These are phyloP conservation scores for Mayamaea pseudoterrestris DNA, from an alignment of 108 stramenopile species.

Conservation along the genomic window DNA sequence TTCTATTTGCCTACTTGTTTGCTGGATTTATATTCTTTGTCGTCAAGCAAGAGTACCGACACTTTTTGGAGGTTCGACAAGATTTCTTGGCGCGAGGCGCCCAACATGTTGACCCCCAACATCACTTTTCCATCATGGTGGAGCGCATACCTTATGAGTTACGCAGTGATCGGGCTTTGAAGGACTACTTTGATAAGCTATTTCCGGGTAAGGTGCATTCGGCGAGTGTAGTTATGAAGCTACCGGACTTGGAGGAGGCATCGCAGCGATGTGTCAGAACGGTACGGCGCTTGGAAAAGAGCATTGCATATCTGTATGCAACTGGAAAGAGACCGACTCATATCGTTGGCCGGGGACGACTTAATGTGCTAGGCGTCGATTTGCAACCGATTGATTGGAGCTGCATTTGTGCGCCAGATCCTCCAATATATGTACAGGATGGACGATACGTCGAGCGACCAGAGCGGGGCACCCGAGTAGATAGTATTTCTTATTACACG, in stretches of 20 bases:
- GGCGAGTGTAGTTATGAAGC: conserved; percentile 58
- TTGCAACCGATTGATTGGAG: conserved; percentile 35
- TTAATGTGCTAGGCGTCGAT: conserved; percentile 64
- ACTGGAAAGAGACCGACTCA: conserved; percentile 54
- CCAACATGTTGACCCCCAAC: conserved; percentile 41
- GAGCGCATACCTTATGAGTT: conserved; percentile 80
- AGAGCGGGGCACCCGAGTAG: conserved; percentile 48
- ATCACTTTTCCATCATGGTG: conserved; percentile 74
- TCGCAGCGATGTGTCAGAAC: conserved; percentile 37
- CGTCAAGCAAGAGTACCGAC: conserved; percentile 71
- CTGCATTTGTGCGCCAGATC: background rate
- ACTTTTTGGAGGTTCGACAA: conserved; percentile 74
- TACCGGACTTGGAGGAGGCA: conserved; percentile 65
- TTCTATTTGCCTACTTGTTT: conserved; percentile 77
- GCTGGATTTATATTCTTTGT: conserved; percentile 69
- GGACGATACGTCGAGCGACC: conserved; percentile 7
- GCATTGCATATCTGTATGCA: conserved; percentile 60
- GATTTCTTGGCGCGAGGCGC: conserved; percentile 62
- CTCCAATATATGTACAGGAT: conserved; percentile 1
- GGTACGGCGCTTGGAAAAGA: conserved; percentile 66
- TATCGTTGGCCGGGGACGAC: conserved; percentile 58
- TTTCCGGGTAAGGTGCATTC: conserved; percentile 78
- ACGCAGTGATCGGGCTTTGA: conserved; percentile 62
- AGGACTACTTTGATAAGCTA: conserved; percentile 75
- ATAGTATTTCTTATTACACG: conserved; percentile 74